A percentile compares a stretch with the other conserved stretches of the same genome.
Evolutionary conservation across 257 asterid species (phyloP).

Genomic region (Primulina tabacum): DNA sequence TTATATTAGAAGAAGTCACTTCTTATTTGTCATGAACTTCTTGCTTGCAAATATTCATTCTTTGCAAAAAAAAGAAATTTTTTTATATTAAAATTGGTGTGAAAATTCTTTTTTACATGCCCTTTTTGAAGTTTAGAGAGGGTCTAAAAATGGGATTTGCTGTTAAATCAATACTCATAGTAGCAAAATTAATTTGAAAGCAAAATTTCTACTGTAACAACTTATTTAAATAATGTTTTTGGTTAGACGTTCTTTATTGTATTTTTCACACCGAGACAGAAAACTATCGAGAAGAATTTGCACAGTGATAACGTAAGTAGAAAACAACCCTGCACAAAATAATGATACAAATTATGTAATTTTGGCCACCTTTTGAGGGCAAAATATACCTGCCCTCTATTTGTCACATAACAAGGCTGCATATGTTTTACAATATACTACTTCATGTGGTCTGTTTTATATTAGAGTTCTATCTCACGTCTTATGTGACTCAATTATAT

Average conservation of each 20-base stretch:
- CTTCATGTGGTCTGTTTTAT: too few species aligned
- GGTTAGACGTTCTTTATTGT: neutral
- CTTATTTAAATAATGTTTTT: neutral
- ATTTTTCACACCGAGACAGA: too few species aligned
- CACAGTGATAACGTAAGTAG: too few species aligned
- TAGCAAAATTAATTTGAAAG: neutral
- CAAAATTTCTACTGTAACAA: neutral
- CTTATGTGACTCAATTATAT: too few species aligned
- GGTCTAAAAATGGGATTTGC: neutral
- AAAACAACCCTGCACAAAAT: too few species aligned
- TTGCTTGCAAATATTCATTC: slow-evolving; percentile 7
- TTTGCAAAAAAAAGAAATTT: neutral
- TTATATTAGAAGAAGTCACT: slow-evolving; percentile 11
- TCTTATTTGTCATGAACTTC: slow-evolving; percentile 2
- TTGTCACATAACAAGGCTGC: too few species aligned
- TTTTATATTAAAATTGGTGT: slow-evolving; percentile 10
- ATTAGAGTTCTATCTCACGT: too few species aligned
- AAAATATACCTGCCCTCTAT: too few species aligned
- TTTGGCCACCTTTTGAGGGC: too few species aligned
- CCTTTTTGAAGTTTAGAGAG: slow-evolving; percentile 11
- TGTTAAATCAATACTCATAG: neutral
- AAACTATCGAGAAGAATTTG: too few species aligned
- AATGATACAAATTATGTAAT: too few species aligned
- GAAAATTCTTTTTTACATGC: neutral
- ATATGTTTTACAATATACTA: too few species aligned